Percentiles rank a stretch among this genome's conserved stretches.
Conservation (phyloP, 306 rosid genomes). For the Nissolia schottii region DNA sequence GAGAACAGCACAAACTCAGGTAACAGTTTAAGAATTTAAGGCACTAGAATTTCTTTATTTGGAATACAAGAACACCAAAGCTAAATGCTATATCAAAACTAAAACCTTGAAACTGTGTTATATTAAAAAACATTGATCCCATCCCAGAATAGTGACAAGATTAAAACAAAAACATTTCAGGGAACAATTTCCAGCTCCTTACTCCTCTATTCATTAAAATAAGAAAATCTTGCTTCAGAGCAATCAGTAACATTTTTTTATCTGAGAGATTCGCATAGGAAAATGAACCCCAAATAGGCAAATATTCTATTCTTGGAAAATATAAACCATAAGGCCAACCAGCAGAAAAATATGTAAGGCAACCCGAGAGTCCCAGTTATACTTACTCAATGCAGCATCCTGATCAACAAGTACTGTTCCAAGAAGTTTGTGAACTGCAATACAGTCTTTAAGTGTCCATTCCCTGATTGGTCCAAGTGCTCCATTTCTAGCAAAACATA, state of each 20-base stretch:
- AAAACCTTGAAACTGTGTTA: not conserved
- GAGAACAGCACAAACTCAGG: not conserved
- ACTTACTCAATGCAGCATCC: constrained; percentile 71
- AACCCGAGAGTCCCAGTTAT: not conserved
- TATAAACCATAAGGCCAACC: not conserved
- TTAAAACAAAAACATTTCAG: not conserved
- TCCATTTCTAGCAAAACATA: constrained; percentile 49
- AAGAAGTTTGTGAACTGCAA: constrained; percentile 75
- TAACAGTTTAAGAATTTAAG: not conserved
- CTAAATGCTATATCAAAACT: not conserved
- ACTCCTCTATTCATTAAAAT: not conserved
- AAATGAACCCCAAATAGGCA: not conserved
- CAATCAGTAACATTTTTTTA: not conserved
- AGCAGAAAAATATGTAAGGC: not conserved
- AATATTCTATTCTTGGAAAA: not conserved
- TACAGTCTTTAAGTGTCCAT: constrained; percentile 80
- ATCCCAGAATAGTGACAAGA: not conserved
- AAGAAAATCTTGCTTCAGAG: not conserved
- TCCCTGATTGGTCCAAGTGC: constrained; percentile 60
- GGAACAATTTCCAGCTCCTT: not conserved
- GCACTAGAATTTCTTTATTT: not conserved
- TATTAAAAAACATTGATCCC: not conserved
- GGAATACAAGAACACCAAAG: not conserved
- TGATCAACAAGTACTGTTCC: constrained; percentile 54
- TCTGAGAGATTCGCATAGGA: not conserved